Evolutionary conservation across 768 basidiomycete genomes (phyloP).

Genomic region (Saitozyma sp.): DNA sequence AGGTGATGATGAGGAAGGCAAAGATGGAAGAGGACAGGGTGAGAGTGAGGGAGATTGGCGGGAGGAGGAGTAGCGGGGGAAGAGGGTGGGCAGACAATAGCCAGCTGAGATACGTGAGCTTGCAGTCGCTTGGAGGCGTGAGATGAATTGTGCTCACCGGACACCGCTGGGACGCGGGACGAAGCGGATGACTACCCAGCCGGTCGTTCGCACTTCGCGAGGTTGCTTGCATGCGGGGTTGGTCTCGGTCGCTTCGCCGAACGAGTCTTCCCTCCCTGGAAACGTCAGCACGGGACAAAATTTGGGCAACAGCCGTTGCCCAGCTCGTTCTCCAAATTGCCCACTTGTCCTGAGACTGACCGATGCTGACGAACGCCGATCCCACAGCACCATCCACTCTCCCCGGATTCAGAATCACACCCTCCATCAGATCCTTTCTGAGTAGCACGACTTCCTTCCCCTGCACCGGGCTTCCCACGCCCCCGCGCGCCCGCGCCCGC

Average conservation of each 20-base stretch:
- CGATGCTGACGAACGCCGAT: slow-evolving; percentile 40
- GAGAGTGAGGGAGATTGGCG: slow-evolving; percentile 44
- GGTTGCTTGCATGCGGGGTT: slow-evolving; percentile 15
- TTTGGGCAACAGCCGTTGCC: not conserved
- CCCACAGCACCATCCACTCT: slow-evolving; percentile 25
- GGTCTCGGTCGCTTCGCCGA: slow-evolving; percentile 15
- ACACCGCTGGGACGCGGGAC: slow-evolving; percentile 46
- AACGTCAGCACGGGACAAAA: too few relatives aligned
- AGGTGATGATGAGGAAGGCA: slow-evolving; percentile 43
- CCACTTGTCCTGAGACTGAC: slow-evolving; percentile 20
- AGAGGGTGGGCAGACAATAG: slow-evolving; percentile 45
- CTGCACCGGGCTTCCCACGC: slow-evolving; percentile 18
- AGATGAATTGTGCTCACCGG: slow-evolving; percentile 24
- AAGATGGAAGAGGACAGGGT: slow-evolving; percentile 46
- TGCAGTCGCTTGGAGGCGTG: not conserved
- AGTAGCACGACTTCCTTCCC: slow-evolving; percentile 39
- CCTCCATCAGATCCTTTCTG: slow-evolving; percentile 43
- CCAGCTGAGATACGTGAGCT: slow-evolving; percentile 22
- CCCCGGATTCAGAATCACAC: slow-evolving; percentile 32
- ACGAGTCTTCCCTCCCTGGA: slow-evolving; percentile 43
- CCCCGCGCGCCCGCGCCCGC: slow-evolving; percentile 9
- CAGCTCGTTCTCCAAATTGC: not conserved
- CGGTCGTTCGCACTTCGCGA: slow-evolving; percentile 49
- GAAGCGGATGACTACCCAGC: slow-evolving; percentile 50
- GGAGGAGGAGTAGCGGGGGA: slow-evolving; percentile 47